Base-by-base conservation (phyloP, 1,284 basidiomycete genomes). In the Mycena sp. region DNA sequence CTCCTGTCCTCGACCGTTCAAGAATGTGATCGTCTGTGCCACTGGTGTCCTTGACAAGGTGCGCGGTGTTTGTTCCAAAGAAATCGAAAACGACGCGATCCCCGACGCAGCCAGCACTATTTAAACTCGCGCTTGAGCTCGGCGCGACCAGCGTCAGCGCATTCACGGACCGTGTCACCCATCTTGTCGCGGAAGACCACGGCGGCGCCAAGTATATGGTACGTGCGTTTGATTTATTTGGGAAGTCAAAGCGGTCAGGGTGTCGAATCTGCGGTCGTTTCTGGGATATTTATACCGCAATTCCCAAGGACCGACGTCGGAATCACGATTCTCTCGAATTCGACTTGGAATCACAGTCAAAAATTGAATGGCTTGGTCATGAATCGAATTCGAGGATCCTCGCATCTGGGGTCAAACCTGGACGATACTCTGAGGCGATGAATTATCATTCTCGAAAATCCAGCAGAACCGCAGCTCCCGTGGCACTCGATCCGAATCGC, bases 131-230 rank as follows among this genome's bases (percentile, higher is more conserved):
- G 2, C 79, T 89, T 38, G 91, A 94, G 77, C 89, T 96, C 10
- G 95, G 95, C 18, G 95, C 93, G 18, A 82, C 84, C 37, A 85
- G 88, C 56, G 84, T 87, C 11, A 86, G 81, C 25, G 90, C 93
- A 68, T 90, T 96, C 67, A 95, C 93, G 0, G 93, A 94, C 78
- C 86, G 86, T 64, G 92, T 94, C 38, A 96, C 95, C 0, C 94
- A 96, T 81, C 86, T 96, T 48, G 83, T 96, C 59, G 93, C 94
- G 1, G 83, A 82, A 38, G 82, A 82, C 20, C 89, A 92, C 73
- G 93, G 92, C 8, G 90, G 93, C 34, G 86, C 90, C n/a, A 96
- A 96, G 79, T 96, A 96, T 78, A 83, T 79, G 78, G 93, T 88
- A 54, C 63, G 86, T 80, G 25, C 44, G 57, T 8, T 46, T 22